Evolutionary conservation across 257 asterid species (phyloP).

Genomic region (Ilex asprella): DNA sequence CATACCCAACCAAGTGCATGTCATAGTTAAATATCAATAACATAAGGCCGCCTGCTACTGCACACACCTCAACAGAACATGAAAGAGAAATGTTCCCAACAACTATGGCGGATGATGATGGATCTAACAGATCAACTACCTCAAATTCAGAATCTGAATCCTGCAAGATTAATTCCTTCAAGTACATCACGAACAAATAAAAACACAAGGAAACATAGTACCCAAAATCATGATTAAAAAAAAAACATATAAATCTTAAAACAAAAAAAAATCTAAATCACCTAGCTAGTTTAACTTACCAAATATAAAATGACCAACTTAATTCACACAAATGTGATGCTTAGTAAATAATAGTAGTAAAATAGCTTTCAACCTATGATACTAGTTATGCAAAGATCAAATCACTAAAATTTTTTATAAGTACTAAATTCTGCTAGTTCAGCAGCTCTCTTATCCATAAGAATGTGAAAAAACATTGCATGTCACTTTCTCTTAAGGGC

Average conservation of each 20-base stretch:
- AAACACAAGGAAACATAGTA: neutral
- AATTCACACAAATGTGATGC: neutral
- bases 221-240: neutral
- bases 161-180: constrained; percentile 36
- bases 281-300: neutral
- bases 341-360: no score
- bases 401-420: no score
- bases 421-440: no score
- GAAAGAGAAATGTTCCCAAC: constrained; percentile 78
- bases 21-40: constrained; percentile 6
- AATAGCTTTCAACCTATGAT: no score
- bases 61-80: constrained; percentile 84
- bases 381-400: no score
- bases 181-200: neutral
- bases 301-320: neutral
- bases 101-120: constrained; percentile 47
- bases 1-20: constrained; percentile 11
- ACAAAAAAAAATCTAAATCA: no score
- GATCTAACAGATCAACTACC: constrained; percentile 55
- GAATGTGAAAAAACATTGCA: no score
- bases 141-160: constrained; percentile 57
- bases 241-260: neutral
- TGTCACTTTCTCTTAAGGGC: no score
- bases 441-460: no score
- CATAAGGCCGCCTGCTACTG: constrained; percentile 10